Evolutionary conservation across 1,284 basidiomycete genomes (phyloP), one percentile per base, ranked within the genome.

Genomic region (Papiliotrema flavescens): DNA sequence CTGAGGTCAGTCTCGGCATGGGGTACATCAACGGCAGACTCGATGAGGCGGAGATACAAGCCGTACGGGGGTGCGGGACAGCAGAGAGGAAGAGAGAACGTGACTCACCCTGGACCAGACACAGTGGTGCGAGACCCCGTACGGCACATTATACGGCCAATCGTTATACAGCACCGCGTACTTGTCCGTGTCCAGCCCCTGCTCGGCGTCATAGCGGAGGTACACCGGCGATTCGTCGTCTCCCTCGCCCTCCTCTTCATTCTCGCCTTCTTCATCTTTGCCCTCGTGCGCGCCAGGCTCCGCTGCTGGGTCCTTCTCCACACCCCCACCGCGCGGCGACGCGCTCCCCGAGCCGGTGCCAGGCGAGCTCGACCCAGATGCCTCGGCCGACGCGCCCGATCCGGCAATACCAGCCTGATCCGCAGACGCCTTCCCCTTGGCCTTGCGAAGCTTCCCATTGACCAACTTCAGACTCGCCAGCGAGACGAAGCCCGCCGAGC

Each of bases 61-160:
- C 20, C 9, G 19, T 11, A 42, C 41, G 13, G 41, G 41, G 13
- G 13, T 11, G 41, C 20, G 41, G 13, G 9, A 19, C 35, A 36
- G 17, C 17, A 17, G 35, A 36, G 35, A 36, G 11, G 17, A 36
- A 11, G 17, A 17, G 11, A 36, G 8, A 11, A 20, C 28, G 14
- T 50, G 23, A 60, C 72, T 54, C 50, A 76, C 74, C 52, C 64
- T 64, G 24, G 65, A 71, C 75, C 75, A 76, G 9, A 76, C 65
- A 43, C 68, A 69, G 59, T 63, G 70, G 53, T 76, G 75, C 45
- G 67, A 56, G 8, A 73, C 72, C 3, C 71, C 75, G 36, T 70
- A 66, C 0, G 75, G 75, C 3, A 70, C 54, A 51, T 66, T 69
- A 56, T 76, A 76, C 26, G 75, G 75, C 75, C 75, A 76, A 57